Base-by-base conservation (phyloP, 495 filamentous ascomycete genomes). In the Hypomontagnella submonticulosa region DNA sequence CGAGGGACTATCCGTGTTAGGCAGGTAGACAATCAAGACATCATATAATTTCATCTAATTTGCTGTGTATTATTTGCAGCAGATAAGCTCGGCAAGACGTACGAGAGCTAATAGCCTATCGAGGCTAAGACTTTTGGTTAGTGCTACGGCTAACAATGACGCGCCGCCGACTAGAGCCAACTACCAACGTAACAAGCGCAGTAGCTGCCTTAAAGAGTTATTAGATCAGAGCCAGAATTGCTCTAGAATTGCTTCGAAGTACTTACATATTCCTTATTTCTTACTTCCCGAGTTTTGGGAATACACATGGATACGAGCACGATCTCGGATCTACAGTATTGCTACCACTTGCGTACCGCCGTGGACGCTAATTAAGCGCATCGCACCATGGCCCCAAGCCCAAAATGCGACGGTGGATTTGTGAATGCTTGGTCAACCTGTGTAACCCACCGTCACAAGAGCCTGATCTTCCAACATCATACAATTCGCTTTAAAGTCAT, bases 361-460 rank as follows among this genome's bases (percentile, higher is more conserved):
- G 49, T 18, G 16, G 18, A 56, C 23, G 20, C 53, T 40, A 37
- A 38, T 23, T 3, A 50, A 44, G 44, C 36, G 40, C 23, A 57
- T 65, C 49, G 55, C 49, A 59, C 33, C 55, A 49, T 65, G 13
- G 41, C 40, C 30, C 49, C 49, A 19, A 51, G 40, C 40, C 12
- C 20, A n/a, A 27, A 6, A 27, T 27, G 23, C 23, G 41, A 16
- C 41, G 27, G 27, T 33, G 40, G 8, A 58, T 58, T 58, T 19
- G 34, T 8, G 23, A 50, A 19, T 2, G 7, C 8, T 50, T 20
- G 16, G 30, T 57, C 47, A 59, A 41, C 48, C 9, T 27, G 33
- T 58, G 43, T 43, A 42, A 55, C 42, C 42, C 36, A 49, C 50
- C 42, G 13, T 27, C 19, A 44, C 12, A 30, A 12, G 36, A 13